Evolutionary conservation across 208 protist species (phyloP), one percentile per base, ranked within the genome.

Genomic region (Herpetomonas muscarum): DNA sequence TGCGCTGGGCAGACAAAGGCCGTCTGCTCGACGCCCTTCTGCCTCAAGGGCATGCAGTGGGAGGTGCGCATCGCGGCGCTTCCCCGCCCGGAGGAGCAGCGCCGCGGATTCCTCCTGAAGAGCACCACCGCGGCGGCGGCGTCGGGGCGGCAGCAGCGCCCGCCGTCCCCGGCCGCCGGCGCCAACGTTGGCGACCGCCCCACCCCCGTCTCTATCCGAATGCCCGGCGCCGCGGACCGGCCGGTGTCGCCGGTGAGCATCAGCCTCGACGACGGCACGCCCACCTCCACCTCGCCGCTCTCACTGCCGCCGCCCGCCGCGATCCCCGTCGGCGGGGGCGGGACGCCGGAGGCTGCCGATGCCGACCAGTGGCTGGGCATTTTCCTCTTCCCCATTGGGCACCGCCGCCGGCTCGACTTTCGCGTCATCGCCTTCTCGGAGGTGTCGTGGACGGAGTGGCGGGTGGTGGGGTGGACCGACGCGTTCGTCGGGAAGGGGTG

Each of bases 371-470:
- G 70, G 61, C 70, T 92, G 9, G 79, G 79, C 7, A 25, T 87
- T 34, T 92, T 86, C 71, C 52, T 92, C 19, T 84, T 74, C 36
- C 79, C 80, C 3, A 39, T 67, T 39, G 56, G 73, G 4, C 84
- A 91, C 59, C 53, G 52, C 19, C 29, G 67, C 52, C 84, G 84
- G 17, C 48, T 91, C 30, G 80, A 91, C 65, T 91, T 83, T 55
- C 79, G 84, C 46, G 68, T 88, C 22, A 79, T 79, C 10, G 71
- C 73, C 56, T 91, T 91, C 31, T 87, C 80, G 1, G 77, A 83
- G 34, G 63, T 81, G 54, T 60, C 62, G 31, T 91, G 84, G 81
- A 61, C 57, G 55, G 84, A 85, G 69, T 88, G 84, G 80, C 53
- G 69, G 55, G 78, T 86, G 55, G 61, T 55, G 28, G 84, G 72